Base-by-base conservation (phyloP, 2,329 filamentous ascomycete species). In the Pseudopithomyces maydicus region DNA sequence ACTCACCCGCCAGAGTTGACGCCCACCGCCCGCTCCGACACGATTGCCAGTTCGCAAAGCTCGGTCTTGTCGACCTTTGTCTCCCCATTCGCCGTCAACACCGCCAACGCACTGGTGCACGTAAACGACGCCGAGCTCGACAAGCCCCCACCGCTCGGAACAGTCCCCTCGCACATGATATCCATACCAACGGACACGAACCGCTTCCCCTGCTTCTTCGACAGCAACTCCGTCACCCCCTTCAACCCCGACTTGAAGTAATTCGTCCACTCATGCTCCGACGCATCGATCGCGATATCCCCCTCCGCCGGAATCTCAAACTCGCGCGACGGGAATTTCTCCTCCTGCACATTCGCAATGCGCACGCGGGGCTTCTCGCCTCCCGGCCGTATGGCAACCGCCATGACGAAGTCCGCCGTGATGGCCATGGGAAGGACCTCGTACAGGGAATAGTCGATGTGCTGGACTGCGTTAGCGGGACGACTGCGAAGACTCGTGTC, bases 381-480 rank as follows among this genome's bases (percentile, higher is more conserved):
- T 26, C 81, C 74, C 26, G 83, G 82, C 55, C 83, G 79, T 75
- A 81, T 72, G 15, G 80, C 84, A 36, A 97, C 90, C 51, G 94
- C 95, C 70, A 99, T 85, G 57, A 99, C 84, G 55, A 92, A 89
- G 77, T 99, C 95, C 61, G 92, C 90, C 6, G 90, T 92, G 65
- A 98, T 92, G 61, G 94, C 95, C 87, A 97, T 97, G 51, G 95
- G 95, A 22, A 99, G 84, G 57, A 97, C 93, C 67, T 95, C 89
- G 81, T 98, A 99, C 19, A 99, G 86, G 14, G 92, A 97, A 80
- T 99, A 99, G 81, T 99, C 95, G 71, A 99, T 97, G 80, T 99
- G 95, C 83, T 82, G 55, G 38, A 39, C 8, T n/a, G 35, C 15
- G 56, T 74, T 26, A 74, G 65, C 38, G 46, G 19, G 11, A 36